Conservation (phyloP, 2,329 filamentous ascomycete genomes). For the Mollisia scopiformis region DNA sequence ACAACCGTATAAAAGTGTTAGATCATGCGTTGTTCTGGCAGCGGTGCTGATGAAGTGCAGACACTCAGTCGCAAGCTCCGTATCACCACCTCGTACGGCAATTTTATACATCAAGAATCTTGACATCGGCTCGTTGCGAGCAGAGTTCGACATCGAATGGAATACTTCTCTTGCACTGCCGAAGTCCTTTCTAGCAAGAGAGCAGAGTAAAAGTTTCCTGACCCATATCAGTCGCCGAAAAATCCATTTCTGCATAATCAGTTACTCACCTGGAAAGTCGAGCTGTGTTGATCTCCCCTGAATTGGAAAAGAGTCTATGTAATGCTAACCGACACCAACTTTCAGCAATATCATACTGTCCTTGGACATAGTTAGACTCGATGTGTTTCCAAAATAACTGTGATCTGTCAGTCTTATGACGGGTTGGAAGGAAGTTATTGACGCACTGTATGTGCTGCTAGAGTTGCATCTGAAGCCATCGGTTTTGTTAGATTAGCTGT, state of each 20-base stretch:
- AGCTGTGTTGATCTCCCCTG: constrained; percentile 66
- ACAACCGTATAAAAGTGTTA: constrained; percentile 77
- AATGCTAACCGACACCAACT: constrained; percentile 74
- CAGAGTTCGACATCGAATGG: constrained; percentile 58
- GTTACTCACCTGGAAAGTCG: constrained; percentile 66
- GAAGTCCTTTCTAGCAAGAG: constrained; percentile 60
- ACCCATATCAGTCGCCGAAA: constrained; percentile 1
- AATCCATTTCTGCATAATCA: no score
- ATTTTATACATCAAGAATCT: constrained; percentile 77
- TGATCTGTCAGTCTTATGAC: constrained; percentile 18
- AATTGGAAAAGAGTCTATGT: constrained; percentile 66
- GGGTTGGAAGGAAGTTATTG: constrained; percentile 7
- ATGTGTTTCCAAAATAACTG: constrained; percentile 82
- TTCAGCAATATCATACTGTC: constrained; percentile 57
- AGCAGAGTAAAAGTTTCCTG: constrained; percentile 76
- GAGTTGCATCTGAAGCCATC: constrained; percentile 63
- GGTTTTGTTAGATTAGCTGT: constrained; percentile 46
- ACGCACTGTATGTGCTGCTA: constrained; percentile 68
- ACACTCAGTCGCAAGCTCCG: constrained; percentile 62
- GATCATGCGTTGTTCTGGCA: constrained; percentile 47
- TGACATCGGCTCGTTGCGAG: constrained; percentile 65
- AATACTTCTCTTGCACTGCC: constrained; percentile 58
- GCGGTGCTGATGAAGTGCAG: constrained; percentile 61
- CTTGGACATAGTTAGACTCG: constrained; percentile 58
- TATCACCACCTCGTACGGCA: constrained; percentile 61